Evolutionary conservation across 2,329 filamentous ascomycete species (phyloP).

Genomic region (Lachnellula occidentalis): DNA sequence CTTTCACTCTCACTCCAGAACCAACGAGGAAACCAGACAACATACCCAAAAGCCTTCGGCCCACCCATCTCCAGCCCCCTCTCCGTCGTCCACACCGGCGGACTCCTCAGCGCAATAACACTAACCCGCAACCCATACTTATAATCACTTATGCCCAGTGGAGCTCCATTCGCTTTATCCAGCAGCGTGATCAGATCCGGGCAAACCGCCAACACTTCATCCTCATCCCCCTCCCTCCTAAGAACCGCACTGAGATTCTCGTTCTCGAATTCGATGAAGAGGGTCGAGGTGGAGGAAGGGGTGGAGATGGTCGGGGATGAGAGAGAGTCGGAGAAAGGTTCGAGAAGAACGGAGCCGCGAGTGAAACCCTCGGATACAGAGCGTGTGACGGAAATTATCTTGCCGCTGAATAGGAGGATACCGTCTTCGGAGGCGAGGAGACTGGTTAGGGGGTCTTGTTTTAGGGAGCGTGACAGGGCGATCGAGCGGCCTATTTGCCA

Average conservation of each 20-base stretch:
- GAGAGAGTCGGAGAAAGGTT: conserved; percentile 10
- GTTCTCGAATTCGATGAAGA: conserved; percentile 29
- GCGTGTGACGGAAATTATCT: conserved; percentile 26
- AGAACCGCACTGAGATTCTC: conserved; percentile 27
- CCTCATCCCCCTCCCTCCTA: conserved; percentile 12
- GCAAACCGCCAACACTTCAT: conserved; percentile 24
- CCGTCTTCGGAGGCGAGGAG: conserved; percentile 27
- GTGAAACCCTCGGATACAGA: conserved; percentile 27
- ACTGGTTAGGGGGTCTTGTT: conserved; percentile 22
- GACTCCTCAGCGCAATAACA: conserved; percentile 45
- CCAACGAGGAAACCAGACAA: not conserved
- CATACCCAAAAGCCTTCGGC: conserved; percentile 37
- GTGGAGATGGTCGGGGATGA: not conserved
- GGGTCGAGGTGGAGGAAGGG: not conserved
- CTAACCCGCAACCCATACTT: conserved; percentile 46
- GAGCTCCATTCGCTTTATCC: conserved; percentile 43
- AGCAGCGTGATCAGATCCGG: conserved; percentile 31
- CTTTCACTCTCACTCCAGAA: not conserved
- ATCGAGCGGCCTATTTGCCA: conserved; percentile 56
- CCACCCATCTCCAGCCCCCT: conserved; percentile 37
- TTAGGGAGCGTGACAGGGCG: conserved; percentile 33
- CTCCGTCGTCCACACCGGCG: conserved; percentile 43
- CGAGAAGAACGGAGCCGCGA: conserved; percentile 24
- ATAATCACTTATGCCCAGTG: conserved; percentile 45
- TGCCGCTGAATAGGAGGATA: conserved; percentile 26